A percentile compares a stretch with the other conserved stretches of the same genome.
Conservation (phyloP, 441 rosid species). For the Capsella rubella region DNA sequence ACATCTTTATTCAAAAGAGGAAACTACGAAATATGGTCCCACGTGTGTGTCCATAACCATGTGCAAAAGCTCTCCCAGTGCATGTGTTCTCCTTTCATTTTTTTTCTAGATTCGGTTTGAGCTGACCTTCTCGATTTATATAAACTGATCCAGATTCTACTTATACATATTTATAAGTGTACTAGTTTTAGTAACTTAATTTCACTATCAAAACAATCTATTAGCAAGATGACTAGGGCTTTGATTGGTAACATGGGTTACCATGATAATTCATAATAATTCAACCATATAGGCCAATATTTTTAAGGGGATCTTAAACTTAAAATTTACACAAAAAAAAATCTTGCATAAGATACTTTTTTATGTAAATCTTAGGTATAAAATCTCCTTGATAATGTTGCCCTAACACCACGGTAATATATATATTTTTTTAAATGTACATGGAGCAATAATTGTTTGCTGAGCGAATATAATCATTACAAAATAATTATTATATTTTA, state of each 20-base stretch:
- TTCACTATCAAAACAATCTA: not conserved
- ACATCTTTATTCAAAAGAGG: not conserved
- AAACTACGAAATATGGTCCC: slow-evolving; percentile 23
- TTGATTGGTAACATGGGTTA: too few relatives aligned
- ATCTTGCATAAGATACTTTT: too few relatives aligned
- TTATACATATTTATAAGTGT: not conserved
- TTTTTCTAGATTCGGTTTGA: slow-evolving; percentile 18
- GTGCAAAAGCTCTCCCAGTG: slow-evolving; percentile 32
- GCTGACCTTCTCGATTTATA: slow-evolving; percentile 21
- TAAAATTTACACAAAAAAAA: too few relatives aligned
- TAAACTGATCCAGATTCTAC: not conserved
- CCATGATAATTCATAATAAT: not conserved
- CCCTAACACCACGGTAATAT: too few relatives aligned
- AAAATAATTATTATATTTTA: slow-evolving; percentile 28
- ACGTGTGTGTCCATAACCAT: slow-evolving; percentile 40
- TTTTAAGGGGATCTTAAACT: too few relatives aligned
- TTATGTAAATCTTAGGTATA: too few relatives aligned
- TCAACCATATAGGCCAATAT: too few relatives aligned
- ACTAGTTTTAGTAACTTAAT: not conserved
- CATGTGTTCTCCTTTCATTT: slow-evolving; percentile 37
- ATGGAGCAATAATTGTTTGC: slow-evolving; percentile 15
- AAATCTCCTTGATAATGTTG: too few relatives aligned
- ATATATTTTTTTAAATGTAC: not conserved
- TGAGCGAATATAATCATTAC: slow-evolving; percentile 33
- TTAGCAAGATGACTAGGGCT: not conserved